Evolutionary conservation across 768 basidiomycete species (phyloP), one percentile per base, ranked within the genome.

Genomic region (Psilocybe subaeruginosa): DNA sequence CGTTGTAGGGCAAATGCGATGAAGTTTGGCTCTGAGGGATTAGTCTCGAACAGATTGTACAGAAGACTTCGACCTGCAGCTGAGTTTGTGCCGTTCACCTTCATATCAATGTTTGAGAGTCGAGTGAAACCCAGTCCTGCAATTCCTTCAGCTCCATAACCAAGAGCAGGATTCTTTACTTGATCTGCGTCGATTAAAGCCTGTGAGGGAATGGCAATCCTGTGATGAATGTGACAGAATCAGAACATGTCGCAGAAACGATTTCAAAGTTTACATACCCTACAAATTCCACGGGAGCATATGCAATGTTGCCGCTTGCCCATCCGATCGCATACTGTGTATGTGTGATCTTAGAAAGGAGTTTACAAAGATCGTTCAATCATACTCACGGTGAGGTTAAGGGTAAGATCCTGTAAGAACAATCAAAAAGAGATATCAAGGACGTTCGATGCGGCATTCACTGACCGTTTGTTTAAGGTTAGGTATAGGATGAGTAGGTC

Each of bases 271-370:
- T 16, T 4, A 73, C 80, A 65, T 70, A 93, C 90, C 86, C 86
- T 17, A 93, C 85, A 70, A 94, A 93, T 56, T 83, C 74, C 35
- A 87, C 84, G 2, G 83, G 69, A 19, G 88, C 85, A 71, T 83
- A 88, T 3, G 84, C 77, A 31, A 95, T 77, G 62, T 79, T 69
- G 4, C 93, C 93, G 52, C 75, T 77, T 2, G 90, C 91, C 86
- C 89, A 93, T 17, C 93, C 93, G 58, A 90, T 86, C 50, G 89
- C 90, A 73, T 94, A 95, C 91, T 93, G 60, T 7, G 29, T 33
- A 65, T 29, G n/a, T 29, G 48, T 17, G 14, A 17, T 11, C 19
- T 33, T 56, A 5, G 41, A 51, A 41, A 63, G 17, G 53, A 31
- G 50, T 33, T 19, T n/a, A 29, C 19, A 7, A 39, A 53, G 27